Base-by-base conservation (phyloP, 2,329 filamentous ascomycete species). In the Amylocarpus encephaloides region DNA sequence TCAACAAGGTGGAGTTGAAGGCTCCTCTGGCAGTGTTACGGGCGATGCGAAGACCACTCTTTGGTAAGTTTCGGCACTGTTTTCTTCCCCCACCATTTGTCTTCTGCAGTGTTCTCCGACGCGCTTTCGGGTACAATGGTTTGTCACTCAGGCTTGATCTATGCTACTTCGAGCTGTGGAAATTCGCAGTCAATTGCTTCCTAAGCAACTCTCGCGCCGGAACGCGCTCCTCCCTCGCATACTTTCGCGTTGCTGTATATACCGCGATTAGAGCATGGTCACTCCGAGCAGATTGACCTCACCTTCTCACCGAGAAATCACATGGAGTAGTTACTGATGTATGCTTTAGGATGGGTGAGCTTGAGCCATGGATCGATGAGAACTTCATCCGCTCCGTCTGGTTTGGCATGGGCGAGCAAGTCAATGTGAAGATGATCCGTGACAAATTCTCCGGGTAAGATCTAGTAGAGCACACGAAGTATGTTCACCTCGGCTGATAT, bases 381-480 rank as follows among this genome's bases (percentile, higher is more conserved):
- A 94, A 92, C 72, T 98, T 97, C 70, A 88, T 98, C 66, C 91
- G 94, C 72, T 93, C 87, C 62, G 83, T 97, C 41, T 97, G 75
- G 57, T 95, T 89, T 65, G 83, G 91, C 63, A 87, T 95, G 74
- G 90, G 87, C 61, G 93, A 97, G 72, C 83, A 83, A 57, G 93
- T 98, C 64, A 96, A 96, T 64, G 93, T 98, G 63, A 98, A 98
- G 81, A 95, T 98, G 79, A 98, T 98, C 65, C 88, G 93, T 59
- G 93, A 98, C 75, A 96, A 96, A 73, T 95, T 95, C 71, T 96
- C 92, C 67, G 93, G 92, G 90, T 95, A 78, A 72, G 78, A 66
- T 38, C 43, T 16, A 41, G 33, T 12, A 30, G 26, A 19, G 22
- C 5, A 13, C 4, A 19, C 12, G 35, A 22, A 46, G 6, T 43